Evolutionary conservation across 345 rosid genomes (phyloP).

Genomic region (Raphanus raphanistrum): DNA sequence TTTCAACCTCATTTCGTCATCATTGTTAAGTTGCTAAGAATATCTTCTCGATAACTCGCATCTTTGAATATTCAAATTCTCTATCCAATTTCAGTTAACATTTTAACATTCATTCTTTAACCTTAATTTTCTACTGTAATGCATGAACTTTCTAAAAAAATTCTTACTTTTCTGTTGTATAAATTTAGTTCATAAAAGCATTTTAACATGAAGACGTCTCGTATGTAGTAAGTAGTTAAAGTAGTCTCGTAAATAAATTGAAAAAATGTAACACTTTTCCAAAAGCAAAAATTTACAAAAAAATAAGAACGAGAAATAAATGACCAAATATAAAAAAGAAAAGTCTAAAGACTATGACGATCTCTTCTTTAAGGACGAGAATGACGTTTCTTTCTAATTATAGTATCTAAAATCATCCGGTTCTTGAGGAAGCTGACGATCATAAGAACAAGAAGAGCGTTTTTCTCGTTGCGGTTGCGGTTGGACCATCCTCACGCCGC

Average conservation of each 20-base stretch:
- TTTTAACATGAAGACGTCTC: background rate
- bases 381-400: constrained; percentile 36
- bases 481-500: constrained; percentile 59
- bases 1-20: constrained; percentile 39
- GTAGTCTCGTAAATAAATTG: background rate
- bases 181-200: background rate
- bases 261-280: background rate
- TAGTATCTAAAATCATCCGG: constrained; percentile 31
- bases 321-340: background rate
- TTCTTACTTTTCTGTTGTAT: background rate
- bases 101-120: background rate
- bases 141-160: background rate
- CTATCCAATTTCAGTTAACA: background rate
- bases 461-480: constrained; percentile 26
- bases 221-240: background rate
- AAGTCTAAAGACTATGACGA: background rate
- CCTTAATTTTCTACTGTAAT: background rate
- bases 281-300: constrained; percentile 36
- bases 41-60: constrained; percentile 24
- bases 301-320: background rate
- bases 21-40: constrained; percentile 10
- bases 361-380: constrained; percentile 14
- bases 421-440: constrained; percentile 32
- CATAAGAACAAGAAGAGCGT: constrained; percentile 28
- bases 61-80: constrained; percentile 40